Base-by-base conservation (phyloP, 305 asterid genomes). In the Rubia peregrina region DNA sequence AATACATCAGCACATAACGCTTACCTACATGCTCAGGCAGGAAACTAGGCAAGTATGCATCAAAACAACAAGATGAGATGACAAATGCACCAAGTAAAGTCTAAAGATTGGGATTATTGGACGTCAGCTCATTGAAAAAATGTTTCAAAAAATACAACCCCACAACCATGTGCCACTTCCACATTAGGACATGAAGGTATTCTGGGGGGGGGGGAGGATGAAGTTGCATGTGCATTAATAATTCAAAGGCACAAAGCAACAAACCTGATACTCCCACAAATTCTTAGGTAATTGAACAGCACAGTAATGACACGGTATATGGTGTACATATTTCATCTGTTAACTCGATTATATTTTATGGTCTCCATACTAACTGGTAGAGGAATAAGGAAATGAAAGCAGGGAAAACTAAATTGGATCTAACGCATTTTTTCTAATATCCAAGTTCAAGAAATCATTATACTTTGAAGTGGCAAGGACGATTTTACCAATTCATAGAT, bases 401-500 rank as follows among this genome's bases (percentile, higher is more conserved):
- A 44, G 49, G 21, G 60, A 2, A n/a, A 56, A 71, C 41, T 68
- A 55, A 56, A 10, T 26, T 65, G 49, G 72, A 60, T 44, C 64
- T 65, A 48, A 24, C 41, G 42, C 22, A 24, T 41, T 38, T 19
- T 60, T 49, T 60, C 26, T 43, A 43, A 22, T 67, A 59, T 71
- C 70, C 65, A 72, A 21, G 70, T 48, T 62, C 70, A 11, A 65
- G 21, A 67, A 59, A 67, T 46, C 38, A 66, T 36, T 63, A 46
- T 60, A 71, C 69, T 68, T 72, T 48, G 70, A 64, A 72, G 75
- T 75, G 70, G 65, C 30, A 69, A 71, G 73, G 70, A 79, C 46
- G 67, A 67, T 63, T 71, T 70, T 72, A 71, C 79, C 79, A 79
- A 75, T 68, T 79, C 79, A 78, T 67, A 63, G 79, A 71, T 68